These are phyloP conservation scores for Saccharomycopsis sp. DNA, from an alignment of 805 yeast species.

Conservation along the genomic window DNA sequence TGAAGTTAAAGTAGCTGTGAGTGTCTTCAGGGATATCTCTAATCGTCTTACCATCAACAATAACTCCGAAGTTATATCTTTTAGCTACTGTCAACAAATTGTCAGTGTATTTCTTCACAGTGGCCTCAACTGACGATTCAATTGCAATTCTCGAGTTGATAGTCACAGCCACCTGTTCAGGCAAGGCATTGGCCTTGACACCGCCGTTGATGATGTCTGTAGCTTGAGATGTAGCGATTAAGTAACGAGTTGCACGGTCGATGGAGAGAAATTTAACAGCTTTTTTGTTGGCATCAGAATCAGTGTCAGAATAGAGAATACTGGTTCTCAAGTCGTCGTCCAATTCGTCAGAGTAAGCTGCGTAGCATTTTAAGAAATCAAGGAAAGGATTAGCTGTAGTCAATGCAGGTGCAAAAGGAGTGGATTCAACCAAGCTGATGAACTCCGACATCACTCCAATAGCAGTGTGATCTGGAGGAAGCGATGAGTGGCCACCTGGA, in stretches of 20 bases:
- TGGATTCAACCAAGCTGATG: slow-evolving; percentile 47
- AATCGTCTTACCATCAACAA: slow-evolving; percentile 31
- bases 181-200: slow-evolving; percentile 68
- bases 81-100: slow-evolving; percentile 38
- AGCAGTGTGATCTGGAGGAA: slow-evolving; percentile 77
- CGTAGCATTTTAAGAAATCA: slow-evolving; percentile 53
- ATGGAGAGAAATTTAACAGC: slow-evolving; percentile 27
- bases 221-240: slow-evolving; percentile 60
- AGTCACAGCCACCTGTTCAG: slow-evolving; percentile 49
- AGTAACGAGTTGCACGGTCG: slow-evolving; percentile 28
- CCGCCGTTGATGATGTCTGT: slow-evolving; percentile 66
- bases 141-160: slow-evolving; percentile 62
- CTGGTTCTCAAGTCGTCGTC: slow-evolving; percentile 26
- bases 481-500: slow-evolving; percentile 75
- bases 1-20: slow-evolving; percentile 39
- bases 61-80: slow-evolving; percentile 43
- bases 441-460: slow-evolving; percentile 68
- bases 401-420: slow-evolving; percentile 44
- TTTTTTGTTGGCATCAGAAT: slow-evolving; percentile 30
- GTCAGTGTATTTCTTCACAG: slow-evolving; percentile 32
- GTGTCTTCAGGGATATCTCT: slow-evolving; percentile 26
- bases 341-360: slow-evolving; percentile 38
- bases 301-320: slow-evolving; percentile 33
- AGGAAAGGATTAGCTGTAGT: slow-evolving; percentile 54
- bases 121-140: slow-evolving; percentile 43